Evolutionary conservation across 345 rosid genomes (phyloP), one percentile per base, ranked within the genome.

Genomic region (Eutrema yunnanense): DNA sequence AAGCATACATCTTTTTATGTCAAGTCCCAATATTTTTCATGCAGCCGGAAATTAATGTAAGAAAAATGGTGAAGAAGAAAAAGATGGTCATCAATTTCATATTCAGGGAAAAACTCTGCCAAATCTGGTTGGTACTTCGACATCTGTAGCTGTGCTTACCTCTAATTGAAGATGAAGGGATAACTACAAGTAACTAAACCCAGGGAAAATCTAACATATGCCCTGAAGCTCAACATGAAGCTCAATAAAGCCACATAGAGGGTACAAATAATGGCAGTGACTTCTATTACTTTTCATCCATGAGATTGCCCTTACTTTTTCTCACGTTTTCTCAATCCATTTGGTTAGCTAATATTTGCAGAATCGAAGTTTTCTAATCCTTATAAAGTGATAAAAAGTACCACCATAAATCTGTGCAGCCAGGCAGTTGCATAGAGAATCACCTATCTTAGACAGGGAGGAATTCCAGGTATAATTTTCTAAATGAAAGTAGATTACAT

Each of bases 221-320:
- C 55, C 26, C 62, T 51, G 8, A 33, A 51, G 55, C 33, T 74
- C 62, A 67, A 67, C 52, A 62, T 62, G 53, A 62, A 50, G 26
- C 51, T 51, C 14, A 29, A 41, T 38, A 59, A 65, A 59, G 52
- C 40, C 67, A 38, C 60, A 10, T 27, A 57, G 58, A 53, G 43
- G 65, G 72, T 74, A 59, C 73, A 74, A 42, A 74, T 47, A 67
- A 22, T 22, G n/a, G 29, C 54, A 26, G 30, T 27, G 40, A 51
- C 40, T 51, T 50, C 41, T 60, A 51, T 13, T 32, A 74, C 47
- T 42, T 67, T 49, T 40, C 49, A 50, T 51, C 62, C 59, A 69
- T 46, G 64, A 36, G 73, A 62, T 36, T 61, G 8, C 61, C 61
- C 47, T 10, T 46, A 16, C 38, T 55, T 65, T 55, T 57, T 44